Evolutionary conservation across 306 rosid genomes (phyloP).

Genomic region (barrel medic (Medicago truncatula)): MtrunA17r5.0-ANR NC_053042.1:39573001-39573500

Average conservation of each 20-base stretch:
- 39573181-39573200: conserved; percentile 77
- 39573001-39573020: conserved; percentile 48
- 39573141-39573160: conserved; percentile 96
- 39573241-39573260: too few species aligned
- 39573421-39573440: too few species aligned
- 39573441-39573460: too few species aligned
- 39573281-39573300: neutral
- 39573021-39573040: conserved; percentile 31
- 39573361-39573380: conserved; percentile 12
- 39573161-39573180: conserved; percentile 86
- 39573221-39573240: too few species aligned
- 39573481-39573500: too few species aligned
- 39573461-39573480: too few species aligned
- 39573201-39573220: conserved; percentile 4
- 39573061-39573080: neutral
- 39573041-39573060: conserved; percentile 16
- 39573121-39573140: conserved; percentile 80
- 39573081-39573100: neutral
- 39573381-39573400: conserved; percentile 29
- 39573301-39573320: neutral
- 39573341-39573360: neutral
- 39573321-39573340: neutral
- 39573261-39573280: neutral
- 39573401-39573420: neutral
- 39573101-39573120: neutral